Evolutionary conservation across 169 alveolate species (phyloP).

Genomic region (Cryptosporidium viatorum): DNA sequence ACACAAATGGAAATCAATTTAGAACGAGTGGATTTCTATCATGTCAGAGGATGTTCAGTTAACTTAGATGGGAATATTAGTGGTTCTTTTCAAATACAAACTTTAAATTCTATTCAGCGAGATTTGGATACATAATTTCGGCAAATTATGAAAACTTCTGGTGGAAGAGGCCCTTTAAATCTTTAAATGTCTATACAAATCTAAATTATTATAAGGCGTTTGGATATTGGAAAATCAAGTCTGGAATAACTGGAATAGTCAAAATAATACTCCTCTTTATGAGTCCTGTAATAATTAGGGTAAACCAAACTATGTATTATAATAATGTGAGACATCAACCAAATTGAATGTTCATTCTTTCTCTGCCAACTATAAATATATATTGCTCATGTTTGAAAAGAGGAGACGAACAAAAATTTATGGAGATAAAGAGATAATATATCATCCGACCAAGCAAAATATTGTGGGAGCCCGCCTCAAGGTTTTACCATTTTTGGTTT

Average conservation of each 20-base stretch:
- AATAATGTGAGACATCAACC: not conserved
- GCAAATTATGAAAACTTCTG: conserved; percentile 11
- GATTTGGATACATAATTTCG: not conserved
- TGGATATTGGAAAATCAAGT: not conserved
- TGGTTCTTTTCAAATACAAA: not conserved
- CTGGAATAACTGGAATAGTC: not conserved
- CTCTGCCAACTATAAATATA: not conserved
- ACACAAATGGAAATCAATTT: conserved; percentile 16
- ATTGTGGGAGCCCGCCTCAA: not conserved
- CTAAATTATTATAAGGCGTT: not conserved
- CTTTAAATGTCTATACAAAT: not conserved
- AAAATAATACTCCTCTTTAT: not conserved
- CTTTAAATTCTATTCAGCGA: not conserved
- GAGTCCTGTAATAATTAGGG: not conserved
- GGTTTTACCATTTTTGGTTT: not conserved
- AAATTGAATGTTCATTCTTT: not conserved
- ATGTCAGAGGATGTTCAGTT: not conserved
- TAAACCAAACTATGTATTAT: not conserved
- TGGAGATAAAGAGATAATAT: not conserved
- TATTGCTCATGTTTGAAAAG: not conserved
- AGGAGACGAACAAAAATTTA: not conserved
- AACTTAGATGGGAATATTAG: not conserved
- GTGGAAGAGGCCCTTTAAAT: not conserved
- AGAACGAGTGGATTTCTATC: not conserved
- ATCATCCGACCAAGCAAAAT: not conserved